Percentiles rank a stretch among this genome's conserved stretches.
These are phyloP conservation scores for Zanthoxylum bungeanum DNA, from an alignment of 345 rosid species.

Conservation along the genomic window DNA sequence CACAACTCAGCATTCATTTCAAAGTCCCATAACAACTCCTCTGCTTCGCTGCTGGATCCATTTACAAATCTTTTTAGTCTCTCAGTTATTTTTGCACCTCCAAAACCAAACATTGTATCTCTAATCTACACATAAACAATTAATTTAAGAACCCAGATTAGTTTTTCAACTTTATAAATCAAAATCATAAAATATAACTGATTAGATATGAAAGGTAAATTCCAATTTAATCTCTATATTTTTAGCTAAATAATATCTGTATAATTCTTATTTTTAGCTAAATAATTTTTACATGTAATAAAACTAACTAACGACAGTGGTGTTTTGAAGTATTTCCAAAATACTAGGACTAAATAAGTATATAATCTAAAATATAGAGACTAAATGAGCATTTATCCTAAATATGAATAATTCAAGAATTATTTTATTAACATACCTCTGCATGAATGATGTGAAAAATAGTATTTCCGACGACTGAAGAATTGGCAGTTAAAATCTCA, in stretches of 20 bases:
- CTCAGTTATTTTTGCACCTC: slow-evolving; percentile 31
- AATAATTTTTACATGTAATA: no score
- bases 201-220: no score
- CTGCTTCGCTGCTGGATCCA: slow-evolving; percentile 22
- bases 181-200: neutral
- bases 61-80: slow-evolving; percentile 34
- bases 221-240: no score
- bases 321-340: no score
- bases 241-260: no score
- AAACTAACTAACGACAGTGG: no score
- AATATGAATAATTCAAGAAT: neutral
- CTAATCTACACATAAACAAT: slow-evolving; percentile 25
- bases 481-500: slow-evolving; percentile 35
- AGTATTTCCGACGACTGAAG: slow-evolving; percentile 21
- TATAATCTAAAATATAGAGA: no score
- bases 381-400: no score
- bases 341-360: no score
- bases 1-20: slow-evolving; percentile 9
- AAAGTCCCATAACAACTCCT: slow-evolving; percentile 13
- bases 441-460: slow-evolving; percentile 37
- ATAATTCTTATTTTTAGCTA: no score
- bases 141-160: neutral
- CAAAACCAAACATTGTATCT: slow-evolving; percentile 25
- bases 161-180: neutral
- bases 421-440: slow-evolving; percentile 26